A percentile compares a stretch with the other conserved stretches of the same genome.
These are phyloP conservation scores for Sordariomycetes sp. DNA, from an alignment of 2,329 filamentous ascomycete genomes.

Conservation along the genomic window DNA sequence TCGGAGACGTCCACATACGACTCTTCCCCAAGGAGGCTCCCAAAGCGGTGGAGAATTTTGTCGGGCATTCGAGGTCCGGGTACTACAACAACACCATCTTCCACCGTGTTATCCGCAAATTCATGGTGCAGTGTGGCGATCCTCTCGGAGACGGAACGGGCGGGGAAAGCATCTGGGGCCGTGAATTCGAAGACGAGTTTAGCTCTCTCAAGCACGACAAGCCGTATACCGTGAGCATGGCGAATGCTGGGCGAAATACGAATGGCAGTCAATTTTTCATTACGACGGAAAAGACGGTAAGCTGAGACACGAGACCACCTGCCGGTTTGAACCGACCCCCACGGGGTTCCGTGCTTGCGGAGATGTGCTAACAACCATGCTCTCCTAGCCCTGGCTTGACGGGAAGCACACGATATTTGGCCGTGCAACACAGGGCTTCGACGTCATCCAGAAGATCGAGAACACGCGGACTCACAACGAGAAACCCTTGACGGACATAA, in stretches of 20 bases:
- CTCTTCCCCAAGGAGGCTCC: slow-evolving; percentile 90
- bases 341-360: not conserved
- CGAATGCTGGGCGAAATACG: slow-evolving; percentile 89
- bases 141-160: slow-evolving; percentile 82
- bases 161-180: slow-evolving; percentile 88
- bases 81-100: slow-evolving; percentile 99
- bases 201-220: slow-evolving; percentile 87
- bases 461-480: slow-evolving; percentile 79
- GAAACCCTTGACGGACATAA: slow-evolving; percentile 94
- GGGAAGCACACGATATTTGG: slow-evolving; percentile 96
- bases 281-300: slow-evolving; percentile 84
- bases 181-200: slow-evolving; percentile 88
- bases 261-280: slow-evolving; percentile 98
- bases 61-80: slow-evolving; percentile 75
- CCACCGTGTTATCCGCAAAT: slow-evolving; percentile 92
- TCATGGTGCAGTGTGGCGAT: slow-evolving; percentile 91
- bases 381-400: slow-evolving; percentile 70
- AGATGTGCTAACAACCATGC: not conserved
- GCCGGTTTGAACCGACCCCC: not conserved
- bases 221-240: slow-evolving; percentile 94
- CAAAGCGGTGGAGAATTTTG: slow-evolving; percentile 94
- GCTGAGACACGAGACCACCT: not conserved
- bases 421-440: slow-evolving; percentile 76
- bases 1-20: slow-evolving; percentile 87
- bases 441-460: slow-evolving; percentile 94